Base-by-base conservation (phyloP, 2,329 filamentous ascomycete genomes). In the Hirsutella minnesotensis region DNA sequence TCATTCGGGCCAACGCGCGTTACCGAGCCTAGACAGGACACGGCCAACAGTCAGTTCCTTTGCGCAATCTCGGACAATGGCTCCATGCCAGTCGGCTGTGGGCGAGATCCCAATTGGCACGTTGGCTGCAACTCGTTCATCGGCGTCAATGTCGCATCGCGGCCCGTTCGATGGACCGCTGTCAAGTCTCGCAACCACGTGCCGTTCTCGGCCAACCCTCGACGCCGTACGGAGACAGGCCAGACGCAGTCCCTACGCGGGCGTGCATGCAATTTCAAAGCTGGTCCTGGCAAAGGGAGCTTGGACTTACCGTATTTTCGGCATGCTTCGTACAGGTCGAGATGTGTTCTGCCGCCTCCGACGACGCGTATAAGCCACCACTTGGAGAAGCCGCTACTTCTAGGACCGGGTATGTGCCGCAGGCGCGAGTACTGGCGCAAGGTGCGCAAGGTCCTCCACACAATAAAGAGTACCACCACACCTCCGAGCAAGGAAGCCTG, bases 1-100 rank as follows among this genome's bases (percentile, higher is more conserved):
- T 70, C 55, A 29, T 67, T 68, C 8, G 70, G 68, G 1, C 64
- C 66, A 53, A 46, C 44, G 19, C 53, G 51, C 5, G 51, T 55
- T 2, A 66, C 48, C 2, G 54, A 44, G 5, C 60, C 61, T 58
- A 27, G 29, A 7, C 8, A 7, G 8, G 12, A 20, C 5, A 29
- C 34, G 19, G 1, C 13, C 3, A 22, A 21, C 18, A 9, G 8
- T 38, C 30, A 33, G 40, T 36, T 27, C 24, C 18, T n/a, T n/a
- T 22, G 19, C 21, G 13, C 20, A 30, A 38, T 34, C 9, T 18
- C 13, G 5, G 33, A 8, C 33, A 18, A 5, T 35, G 33, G 9
- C 15, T 7, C 33, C 33, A 18, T 35, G 9, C 16, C 18, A 9
- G 9, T 18, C 5, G 15, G 33, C 12, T 5, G 15, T 9, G 12